These are phyloP conservation scores for Mallotus repandus DNA, from an alignment of 441 rosid genomes.

Conservation along the genomic window DNA sequence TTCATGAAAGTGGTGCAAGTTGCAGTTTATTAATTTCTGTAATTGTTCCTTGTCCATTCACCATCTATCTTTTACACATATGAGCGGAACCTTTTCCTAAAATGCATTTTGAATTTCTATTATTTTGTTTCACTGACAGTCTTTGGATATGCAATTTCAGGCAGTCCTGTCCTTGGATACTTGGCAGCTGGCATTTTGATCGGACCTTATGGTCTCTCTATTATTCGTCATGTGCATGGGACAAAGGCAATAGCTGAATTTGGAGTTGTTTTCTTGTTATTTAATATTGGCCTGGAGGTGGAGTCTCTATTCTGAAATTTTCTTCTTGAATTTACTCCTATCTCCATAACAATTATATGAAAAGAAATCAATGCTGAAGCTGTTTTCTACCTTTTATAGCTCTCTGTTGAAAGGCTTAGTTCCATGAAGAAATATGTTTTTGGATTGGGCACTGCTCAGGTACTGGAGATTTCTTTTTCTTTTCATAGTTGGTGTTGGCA, in stretches of 20 bases:
- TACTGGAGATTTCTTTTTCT: slow-evolving; percentile 28
- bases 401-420: slow-evolving; percentile 97
- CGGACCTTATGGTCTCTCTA: slow-evolving; percentile 97
- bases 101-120: slow-evolving; percentile 7
- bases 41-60: not conserved
- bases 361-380: slow-evolving; percentile 25
- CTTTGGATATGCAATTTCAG: slow-evolving; percentile 48
- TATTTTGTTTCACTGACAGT: slow-evolving; percentile 18
- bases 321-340: slow-evolving; percentile 20
- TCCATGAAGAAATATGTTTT: slow-evolving; percentile 99
- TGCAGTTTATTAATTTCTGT: not conserved
- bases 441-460: slow-evolving; percentile 97
- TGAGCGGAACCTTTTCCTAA: not conserved
- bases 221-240: slow-evolving; percentile 93
- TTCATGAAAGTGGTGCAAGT: slow-evolving; percentile 11
- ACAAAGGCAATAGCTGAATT: slow-evolving; percentile 98
- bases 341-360: slow-evolving; percentile 21
- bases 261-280: slow-evolving; percentile 97
- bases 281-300: slow-evolving; percentile 99
- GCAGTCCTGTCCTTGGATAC: slow-evolving; percentile 99
- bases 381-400: slow-evolving; percentile 46
- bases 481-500: slow-evolving; percentile 9
- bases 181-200: slow-evolving; percentile 98
- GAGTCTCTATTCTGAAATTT: slow-evolving; percentile 23
- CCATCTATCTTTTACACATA: slow-evolving; percentile 7